These are phyloP conservation scores for Cytidiella melzeri DNA, from an alignment of 768 basidiomycete species.

Conservation along the genomic window DNA sequence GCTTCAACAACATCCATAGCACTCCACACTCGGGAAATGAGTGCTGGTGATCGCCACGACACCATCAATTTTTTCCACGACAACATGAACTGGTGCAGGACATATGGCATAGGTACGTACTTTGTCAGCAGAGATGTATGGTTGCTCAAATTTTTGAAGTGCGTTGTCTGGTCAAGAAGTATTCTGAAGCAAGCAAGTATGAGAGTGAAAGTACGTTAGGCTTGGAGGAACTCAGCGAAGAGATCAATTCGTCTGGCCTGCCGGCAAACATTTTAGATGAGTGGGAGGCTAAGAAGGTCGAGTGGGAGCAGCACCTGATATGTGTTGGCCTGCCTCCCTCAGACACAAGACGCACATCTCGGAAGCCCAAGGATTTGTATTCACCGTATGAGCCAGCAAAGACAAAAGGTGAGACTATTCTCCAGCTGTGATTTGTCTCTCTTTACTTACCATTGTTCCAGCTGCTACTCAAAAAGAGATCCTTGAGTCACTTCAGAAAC, in stretches of 20 bases:
- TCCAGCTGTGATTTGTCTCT: background rate
- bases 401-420: background rate
- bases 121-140: background rate
- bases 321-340: background rate
- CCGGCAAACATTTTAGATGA: background rate
- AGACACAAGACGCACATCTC: background rate
- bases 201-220: background rate
- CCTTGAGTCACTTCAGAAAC: background rate
- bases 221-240: background rate
- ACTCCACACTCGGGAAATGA: slow-evolving; percentile 12
- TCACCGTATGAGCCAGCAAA: background rate
- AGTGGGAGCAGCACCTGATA: background rate
- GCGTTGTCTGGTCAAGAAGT: background rate
- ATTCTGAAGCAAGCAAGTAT: background rate
- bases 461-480: background rate
- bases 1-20: slow-evolving; percentile 6
- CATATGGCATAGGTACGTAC: slow-evolving; percentile 10
- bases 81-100: slow-evolving; percentile 13
- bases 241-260: background rate
- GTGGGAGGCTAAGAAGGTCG: background rate
- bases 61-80: slow-evolving; percentile 13
- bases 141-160: background rate
- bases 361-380: background rate
- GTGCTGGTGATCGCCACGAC: slow-evolving; percentile 16
- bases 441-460: background rate